Evolutionary conservation across 2,329 filamentous ascomycete genomes (phyloP), one percentile per base, ranked within the genome.

Genomic region (Colletotrichum camelliae): DNA sequence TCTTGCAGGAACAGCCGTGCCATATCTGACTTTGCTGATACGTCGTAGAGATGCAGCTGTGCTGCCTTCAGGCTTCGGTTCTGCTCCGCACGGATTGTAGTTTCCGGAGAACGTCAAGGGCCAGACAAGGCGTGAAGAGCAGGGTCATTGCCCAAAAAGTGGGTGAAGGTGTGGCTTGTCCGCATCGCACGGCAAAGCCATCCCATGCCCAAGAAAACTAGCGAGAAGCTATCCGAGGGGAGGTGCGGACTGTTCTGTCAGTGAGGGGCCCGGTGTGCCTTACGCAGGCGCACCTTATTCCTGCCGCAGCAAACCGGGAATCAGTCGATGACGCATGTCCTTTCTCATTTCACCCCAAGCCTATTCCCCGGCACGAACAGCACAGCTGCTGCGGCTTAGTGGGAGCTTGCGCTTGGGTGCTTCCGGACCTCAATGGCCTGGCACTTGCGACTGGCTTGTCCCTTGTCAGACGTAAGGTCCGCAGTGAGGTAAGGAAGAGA

Each of bases 311-410:
- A 68, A 77, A 77, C 73, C 73, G 73, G 75, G 60, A 73, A 76
- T 64, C 74, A 70, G 76, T 77, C 74, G 66, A 77, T 77, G 76
- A 77, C 76, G 76, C 74, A 77, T 72, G 31, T 67, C 31, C 67
- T 29, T 48, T 65, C 70, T 76, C 74, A 69, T 69, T 65, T 55
- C 70, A 69, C 70, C 52, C 69, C 73, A 64, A 76, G 73, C 64
- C 74, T 70, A 52, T 70, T 60, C 67, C 65, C 7, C 70, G 74
- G 58, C 70, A 33, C 35, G 43, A 67, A n/a, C 29, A 62, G 29
- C n/a, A 31, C 58, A 64, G 55, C n/a, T 64, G 33, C 33, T 43
- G 13, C 21, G 37, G 61, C 61, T 64, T 62, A 62, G 35, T 35
- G 58, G 61, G 48, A 66, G 48, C 29, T 58, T 72, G 69, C 73